Conservation (phyloP, 2,329 filamentous ascomycete species). For the Hymenoscyphus repandus region DNA sequence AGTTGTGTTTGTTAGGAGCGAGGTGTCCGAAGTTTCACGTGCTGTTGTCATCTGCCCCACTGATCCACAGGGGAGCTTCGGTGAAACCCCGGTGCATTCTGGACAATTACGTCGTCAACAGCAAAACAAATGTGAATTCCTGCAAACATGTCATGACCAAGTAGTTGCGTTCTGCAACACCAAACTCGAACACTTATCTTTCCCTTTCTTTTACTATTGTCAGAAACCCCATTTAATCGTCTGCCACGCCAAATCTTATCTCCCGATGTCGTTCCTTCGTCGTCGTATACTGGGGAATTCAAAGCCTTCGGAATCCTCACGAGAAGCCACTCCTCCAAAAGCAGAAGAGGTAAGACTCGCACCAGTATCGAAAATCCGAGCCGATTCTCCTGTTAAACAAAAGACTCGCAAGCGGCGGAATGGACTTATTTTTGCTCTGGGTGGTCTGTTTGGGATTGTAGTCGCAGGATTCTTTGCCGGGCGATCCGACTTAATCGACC, state of each 20-base stretch:
- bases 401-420: constrained; percentile 52
- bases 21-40: too few relatives aligned
- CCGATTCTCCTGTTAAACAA: constrained; percentile 7
- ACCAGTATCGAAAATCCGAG: constrained; percentile 41
- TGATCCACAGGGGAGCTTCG: too few relatives aligned
- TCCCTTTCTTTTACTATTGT: too few relatives aligned
- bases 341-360: constrained; percentile 44
- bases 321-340: constrained; percentile 22
- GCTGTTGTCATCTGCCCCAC: too few relatives aligned
- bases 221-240: too few relatives aligned
- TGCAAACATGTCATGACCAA: too few relatives aligned
- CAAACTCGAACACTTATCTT: background rate
- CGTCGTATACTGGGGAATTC: constrained; percentile 18
- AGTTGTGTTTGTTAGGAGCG: too few relatives aligned
- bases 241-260: background rate
- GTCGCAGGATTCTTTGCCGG: constrained; percentile 85
- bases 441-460: constrained; percentile 86
- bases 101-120: too few relatives aligned
- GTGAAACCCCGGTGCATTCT: too few relatives aligned
- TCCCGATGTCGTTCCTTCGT: constrained; percentile 21
- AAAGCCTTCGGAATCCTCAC: constrained; percentile 9
- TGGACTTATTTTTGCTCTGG: constrained; percentile 79
- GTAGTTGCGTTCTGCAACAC: background rate
- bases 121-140: too few relatives aligned
- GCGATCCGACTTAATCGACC: constrained; percentile 81